Percentiles rank a stretch among this genome's conserved stretches.
phyloP scores from a whole-genome alignment of 2,329 filamentous ascomycete species.

The Paracoccidioides lutzii region DNA sequence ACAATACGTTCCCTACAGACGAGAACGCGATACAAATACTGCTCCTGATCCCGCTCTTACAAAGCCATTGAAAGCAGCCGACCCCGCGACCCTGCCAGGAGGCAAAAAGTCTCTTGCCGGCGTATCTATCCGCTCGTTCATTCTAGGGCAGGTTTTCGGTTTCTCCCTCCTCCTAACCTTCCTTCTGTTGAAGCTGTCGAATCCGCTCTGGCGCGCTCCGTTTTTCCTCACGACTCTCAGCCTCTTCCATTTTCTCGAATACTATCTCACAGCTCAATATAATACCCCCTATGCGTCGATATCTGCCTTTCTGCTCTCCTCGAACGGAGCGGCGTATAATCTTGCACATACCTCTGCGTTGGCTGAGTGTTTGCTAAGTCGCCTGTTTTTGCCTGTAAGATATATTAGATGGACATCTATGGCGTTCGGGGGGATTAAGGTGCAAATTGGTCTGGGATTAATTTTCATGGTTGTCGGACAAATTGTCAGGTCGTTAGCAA shows the following conservation, averaged over 20 bases:
- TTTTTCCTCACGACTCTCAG: constrained; percentile 48
- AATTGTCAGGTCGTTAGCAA: constrained; percentile 62
- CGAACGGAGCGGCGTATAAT: constrained; percentile 75
- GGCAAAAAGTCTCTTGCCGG: constrained; percentile 32
- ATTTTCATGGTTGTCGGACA: constrained; percentile 58
- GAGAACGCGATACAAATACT: not conserved
- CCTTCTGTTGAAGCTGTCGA: constrained; percentile 17
- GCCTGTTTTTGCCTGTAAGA: constrained; percentile 24
- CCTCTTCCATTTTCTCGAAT: constrained; percentile 92
- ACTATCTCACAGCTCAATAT: constrained; percentile 73
- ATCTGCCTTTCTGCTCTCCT: constrained; percentile 67
- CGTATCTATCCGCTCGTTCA: constrained; percentile 34
- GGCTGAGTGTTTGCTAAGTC: constrained; percentile 49
- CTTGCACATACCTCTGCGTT: constrained; percentile 66
- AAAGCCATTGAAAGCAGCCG: constrained; percentile 8
- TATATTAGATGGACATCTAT: constrained; percentile 33
- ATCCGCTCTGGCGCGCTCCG: constrained; percentile 44
- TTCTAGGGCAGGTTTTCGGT: constrained; percentile 31
- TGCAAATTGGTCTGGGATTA: constrained; percentile 44
- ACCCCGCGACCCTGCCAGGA: constrained; percentile 23
- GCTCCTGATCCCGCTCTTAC: not conserved
- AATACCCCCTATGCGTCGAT: constrained; percentile 64
- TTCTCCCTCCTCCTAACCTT: constrained; percentile 19
- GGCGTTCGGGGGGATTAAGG: constrained; percentile 23
- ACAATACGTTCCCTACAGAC: constrained; percentile 2